Evolutionary conservation across 2,329 filamentous ascomycete genomes (phyloP).

Genomic region (Dothistroma septosporum): DNA sequence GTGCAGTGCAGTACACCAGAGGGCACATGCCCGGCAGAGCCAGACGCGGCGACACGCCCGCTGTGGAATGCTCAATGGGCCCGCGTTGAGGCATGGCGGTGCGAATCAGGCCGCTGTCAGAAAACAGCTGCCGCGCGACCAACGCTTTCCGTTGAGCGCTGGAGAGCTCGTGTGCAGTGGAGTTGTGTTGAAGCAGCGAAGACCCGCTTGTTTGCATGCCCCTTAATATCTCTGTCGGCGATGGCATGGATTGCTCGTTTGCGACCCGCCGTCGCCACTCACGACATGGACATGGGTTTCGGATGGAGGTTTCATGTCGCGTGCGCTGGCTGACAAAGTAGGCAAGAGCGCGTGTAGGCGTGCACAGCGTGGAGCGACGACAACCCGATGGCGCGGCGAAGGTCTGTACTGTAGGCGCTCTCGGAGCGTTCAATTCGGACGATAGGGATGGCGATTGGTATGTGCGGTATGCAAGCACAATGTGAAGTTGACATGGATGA

Average conservation of each 20-base stretch:
- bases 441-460: background rate
- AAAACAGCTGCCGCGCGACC: constrained; percentile 15
- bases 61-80: constrained; percentile 13
- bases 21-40: background rate
- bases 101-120: constrained; percentile 11
- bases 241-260: constrained; percentile 5
- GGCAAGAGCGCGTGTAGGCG: background rate
- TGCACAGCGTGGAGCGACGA: background rate
- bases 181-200: background rate
- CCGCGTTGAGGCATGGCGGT: constrained; percentile 6
- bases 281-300: background rate
- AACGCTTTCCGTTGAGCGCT: constrained; percentile 3
- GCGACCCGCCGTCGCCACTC: background rate
- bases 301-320: background rate
- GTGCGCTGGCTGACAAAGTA: background rate
- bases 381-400: background rate
- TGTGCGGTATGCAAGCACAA: no score
- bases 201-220: constrained; percentile 11
- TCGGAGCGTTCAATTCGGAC: background rate
- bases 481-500: background rate
- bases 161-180: constrained; percentile 14
- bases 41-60: constrained; percentile 8
- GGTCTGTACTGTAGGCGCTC: background rate
- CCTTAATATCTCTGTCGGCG: constrained; percentile 14
- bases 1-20: constrained; percentile 5